Evolutionary conservation across 31 red algal genomes (phyloP), one percentile per base, ranked within the genome.

Genomic region (Porphyra umbilicalis): DNA sequence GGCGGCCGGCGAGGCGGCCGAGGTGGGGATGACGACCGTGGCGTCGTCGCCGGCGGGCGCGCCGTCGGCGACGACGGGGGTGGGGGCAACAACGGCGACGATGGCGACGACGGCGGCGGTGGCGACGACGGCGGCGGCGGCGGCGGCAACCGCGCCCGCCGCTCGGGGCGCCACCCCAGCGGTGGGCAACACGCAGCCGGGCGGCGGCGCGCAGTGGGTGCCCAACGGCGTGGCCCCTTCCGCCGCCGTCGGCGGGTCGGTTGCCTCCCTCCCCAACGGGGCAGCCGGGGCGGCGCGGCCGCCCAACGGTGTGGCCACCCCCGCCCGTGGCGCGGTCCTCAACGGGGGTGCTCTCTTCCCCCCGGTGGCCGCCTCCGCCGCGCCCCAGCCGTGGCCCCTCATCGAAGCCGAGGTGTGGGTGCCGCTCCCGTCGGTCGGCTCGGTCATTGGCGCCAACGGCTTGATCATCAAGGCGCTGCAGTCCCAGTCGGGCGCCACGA

Each of bases 381-480:
- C n/a, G 20, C 77, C 33, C 77, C 77, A 78, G 33, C 33, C 34
- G 77, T 31, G 15, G 32, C 18, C n/a, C n/a, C n/a, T 33, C 16
- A 39, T 11, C 10, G 77, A 33, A 20, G 29, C 44, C 8, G 67
- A 97, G 46, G 32, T 91, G 33, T 97, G 95, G 95, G 90, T 97
- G 29, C 95, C 95, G 20, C 83, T 94, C 32, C 92, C 90, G 39
- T 80, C 91, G 11, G 95, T 97, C 33, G 95, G 95, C 34, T 83
- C 88, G 0, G 88, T 97, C 30, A 97, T 97, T 44, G 95, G 95
- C 77, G 80, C 86, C 10, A 84, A 92, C 34, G 95, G 95, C 38
- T 79, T 84, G 35, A 87, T 94, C 32, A 97, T 97, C 34, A 84
- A 86, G 39, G 81, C 78, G 29, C 79, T 97, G 37, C 92, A 97